Percentiles rank a stretch among this genome's conserved stretches.
Conservation (phyloP, 768 basidiomycete species). For the Lactarius sp. region DNA sequence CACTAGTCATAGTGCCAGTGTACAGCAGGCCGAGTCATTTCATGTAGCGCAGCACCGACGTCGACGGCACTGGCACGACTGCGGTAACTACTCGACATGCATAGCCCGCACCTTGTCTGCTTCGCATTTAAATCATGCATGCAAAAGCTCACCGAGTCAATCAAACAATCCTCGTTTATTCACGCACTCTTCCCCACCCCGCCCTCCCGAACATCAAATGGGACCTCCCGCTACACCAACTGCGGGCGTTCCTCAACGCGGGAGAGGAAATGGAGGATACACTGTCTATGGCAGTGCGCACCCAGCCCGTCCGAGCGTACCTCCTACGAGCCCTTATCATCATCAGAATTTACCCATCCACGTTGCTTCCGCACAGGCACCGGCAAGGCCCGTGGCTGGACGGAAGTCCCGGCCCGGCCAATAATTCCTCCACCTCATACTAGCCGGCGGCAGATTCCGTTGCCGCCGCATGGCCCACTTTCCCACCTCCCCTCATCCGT, state of each 20-base stretch:
- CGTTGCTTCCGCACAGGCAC: not conserved
- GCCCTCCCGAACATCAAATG: not conserved
- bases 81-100: not conserved
- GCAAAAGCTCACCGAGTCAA: not conserved
- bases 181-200: too few species aligned
- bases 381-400: not conserved
- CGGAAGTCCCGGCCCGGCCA: conserved; percentile 5
- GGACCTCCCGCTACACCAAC: conserved; percentile 17
- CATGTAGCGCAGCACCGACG: not conserved
- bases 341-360: not conserved
- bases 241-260: conserved; percentile 6
- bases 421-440: not conserved
- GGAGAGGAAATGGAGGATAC: conserved; percentile 6
- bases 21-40: conserved; percentile 12
- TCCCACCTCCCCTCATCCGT: not conserved
- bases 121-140: conserved; percentile 1
- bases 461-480: too few species aligned
- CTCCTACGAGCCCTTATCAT: not conserved
- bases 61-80: not conserved
- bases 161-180: not conserved
- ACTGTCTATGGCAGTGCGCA: not conserved
- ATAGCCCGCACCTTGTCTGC: not conserved
- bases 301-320: not conserved
- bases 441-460: too few species aligned
- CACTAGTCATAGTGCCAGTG: not conserved